Evolutionary conservation across 129 eudicot genomes (phyloP).

Genomic region (Saussurea involucrata): DNA sequence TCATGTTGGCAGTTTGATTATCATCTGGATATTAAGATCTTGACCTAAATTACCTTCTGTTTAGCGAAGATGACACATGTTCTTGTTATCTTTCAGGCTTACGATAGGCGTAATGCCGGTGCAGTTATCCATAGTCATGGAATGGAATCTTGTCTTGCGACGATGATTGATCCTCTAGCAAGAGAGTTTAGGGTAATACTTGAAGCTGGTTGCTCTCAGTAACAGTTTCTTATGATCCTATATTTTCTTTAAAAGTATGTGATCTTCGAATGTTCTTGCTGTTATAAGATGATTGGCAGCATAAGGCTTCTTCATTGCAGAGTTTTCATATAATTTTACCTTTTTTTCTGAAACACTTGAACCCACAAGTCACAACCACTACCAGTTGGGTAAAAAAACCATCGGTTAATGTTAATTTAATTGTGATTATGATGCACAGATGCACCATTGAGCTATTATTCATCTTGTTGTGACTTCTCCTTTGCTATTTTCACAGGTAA

Average conservation of each 20-base stretch:
- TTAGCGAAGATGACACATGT: not conserved
- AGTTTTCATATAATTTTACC: not conserved
- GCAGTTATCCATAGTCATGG: constrained; percentile 99
- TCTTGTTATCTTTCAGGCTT: constrained; percentile 44
- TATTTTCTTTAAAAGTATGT: not conserved
- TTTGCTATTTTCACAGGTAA: constrained; percentile 46
- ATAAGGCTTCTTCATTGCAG: not conserved
- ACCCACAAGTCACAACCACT: not conserved
- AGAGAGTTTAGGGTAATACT: constrained; percentile 65
- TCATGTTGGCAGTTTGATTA: not conserved
- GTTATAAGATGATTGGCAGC: not conserved
- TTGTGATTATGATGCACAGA: not conserved
- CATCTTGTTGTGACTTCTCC: constrained; percentile 1
- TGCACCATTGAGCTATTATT: not conserved
- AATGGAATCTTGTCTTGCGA: constrained; percentile 90
- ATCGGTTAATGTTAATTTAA: not conserved
- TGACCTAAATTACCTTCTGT: not conserved
- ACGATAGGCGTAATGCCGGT: constrained; percentile 77
- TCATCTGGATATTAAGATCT: not conserved
- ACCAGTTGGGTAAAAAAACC: not conserved
- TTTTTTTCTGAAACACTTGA: not conserved
- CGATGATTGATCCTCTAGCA: constrained; percentile 80
- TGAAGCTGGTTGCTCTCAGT: not conserved
- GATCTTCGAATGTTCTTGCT: too few relatives aligned
- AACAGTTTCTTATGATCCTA: not conserved